A percentile compares a stretch with the other conserved stretches of the same genome.
Evolutionary conservation across 257 asterid genomes (phyloP).

Genomic region (Gynochthodes officinalis): DNA sequence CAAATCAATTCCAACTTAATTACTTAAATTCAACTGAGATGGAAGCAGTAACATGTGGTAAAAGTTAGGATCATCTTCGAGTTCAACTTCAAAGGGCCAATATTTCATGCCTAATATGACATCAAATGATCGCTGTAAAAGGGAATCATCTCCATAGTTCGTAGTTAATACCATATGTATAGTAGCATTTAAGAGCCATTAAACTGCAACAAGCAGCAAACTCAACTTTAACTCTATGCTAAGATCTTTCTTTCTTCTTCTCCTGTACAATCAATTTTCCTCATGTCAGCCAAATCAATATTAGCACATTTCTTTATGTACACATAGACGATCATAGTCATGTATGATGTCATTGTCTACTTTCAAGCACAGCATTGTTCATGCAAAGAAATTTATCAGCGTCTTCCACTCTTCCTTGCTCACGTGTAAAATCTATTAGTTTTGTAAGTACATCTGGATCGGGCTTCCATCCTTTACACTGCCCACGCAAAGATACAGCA

Average conservation of each 20-base stretch:
- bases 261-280: neutral
- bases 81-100: neutral
- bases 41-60: neutral
- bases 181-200: neutral
- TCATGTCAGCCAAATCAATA: neutral
- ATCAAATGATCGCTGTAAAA: neutral
- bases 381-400: constrained; percentile 29
- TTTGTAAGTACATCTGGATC: constrained; percentile 31
- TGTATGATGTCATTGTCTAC: constrained; percentile 7
- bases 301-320: neutral
- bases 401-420: constrained; percentile 41
- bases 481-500: constrained; percentile 38
- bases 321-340: neutral
- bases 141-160: too few species aligned
- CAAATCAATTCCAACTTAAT: neutral
- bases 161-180: neutral
- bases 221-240: neutral
- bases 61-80: neutral
- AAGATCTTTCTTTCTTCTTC: neutral
- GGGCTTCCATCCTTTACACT: constrained; percentile 31
- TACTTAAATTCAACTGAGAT: neutral
- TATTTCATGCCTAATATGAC: neutral
- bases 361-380: constrained; percentile 29
- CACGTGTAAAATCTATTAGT: constrained; percentile 36
- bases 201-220: neutral